Conservation (phyloP, 2,329 filamentous ascomycete genomes). For the Septoria petroselini region DNA sequence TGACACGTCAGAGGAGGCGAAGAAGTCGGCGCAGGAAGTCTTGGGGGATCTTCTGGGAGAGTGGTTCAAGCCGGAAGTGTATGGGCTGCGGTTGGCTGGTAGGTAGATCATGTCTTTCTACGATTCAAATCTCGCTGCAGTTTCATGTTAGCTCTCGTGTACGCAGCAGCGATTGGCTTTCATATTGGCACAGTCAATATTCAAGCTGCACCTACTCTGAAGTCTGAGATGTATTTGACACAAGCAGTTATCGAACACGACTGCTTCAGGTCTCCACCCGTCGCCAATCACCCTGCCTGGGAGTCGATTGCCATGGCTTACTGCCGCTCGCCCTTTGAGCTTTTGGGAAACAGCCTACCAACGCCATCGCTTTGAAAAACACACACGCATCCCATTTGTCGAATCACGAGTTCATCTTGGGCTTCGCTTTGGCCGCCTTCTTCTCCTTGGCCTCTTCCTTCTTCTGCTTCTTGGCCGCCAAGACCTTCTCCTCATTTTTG, state of each 20-base stretch:
- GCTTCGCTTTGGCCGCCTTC: slow-evolving; percentile 84
- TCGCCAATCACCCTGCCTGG: neutral
- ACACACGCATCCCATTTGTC: slow-evolving; percentile 3
- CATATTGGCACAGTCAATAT: no score
- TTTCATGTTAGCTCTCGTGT: no score
- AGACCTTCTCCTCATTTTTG: slow-evolving; percentile 88
- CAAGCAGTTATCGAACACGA: no score
- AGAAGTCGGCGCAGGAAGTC: slow-evolving; percentile 46
- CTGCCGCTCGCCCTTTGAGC: neutral
- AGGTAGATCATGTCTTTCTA: slow-evolving; percentile 9
- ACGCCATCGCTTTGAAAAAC: slow-evolving; percentile 25
- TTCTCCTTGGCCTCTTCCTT: slow-evolving; percentile 96
- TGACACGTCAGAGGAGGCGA: slow-evolving; percentile 43
- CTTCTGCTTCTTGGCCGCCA: slow-evolving; percentile 89
- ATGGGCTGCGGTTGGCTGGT: slow-evolving; percentile 33
- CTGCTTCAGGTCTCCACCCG: no score
- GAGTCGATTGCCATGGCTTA: no score
- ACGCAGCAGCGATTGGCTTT: no score
- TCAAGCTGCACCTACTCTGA: no score
- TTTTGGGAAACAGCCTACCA: slow-evolving; percentile 19
- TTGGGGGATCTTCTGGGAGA: slow-evolving; percentile 46
- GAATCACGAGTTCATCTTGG: slow-evolving; percentile 44
- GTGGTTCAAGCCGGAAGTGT: slow-evolving; percentile 45
- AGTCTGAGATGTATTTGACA: no score
- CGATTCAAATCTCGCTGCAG: neutral